phyloP scores from a whole-genome alignment of 1,284 basidiomycete genomes.

The Pascua sp. region DNA sequence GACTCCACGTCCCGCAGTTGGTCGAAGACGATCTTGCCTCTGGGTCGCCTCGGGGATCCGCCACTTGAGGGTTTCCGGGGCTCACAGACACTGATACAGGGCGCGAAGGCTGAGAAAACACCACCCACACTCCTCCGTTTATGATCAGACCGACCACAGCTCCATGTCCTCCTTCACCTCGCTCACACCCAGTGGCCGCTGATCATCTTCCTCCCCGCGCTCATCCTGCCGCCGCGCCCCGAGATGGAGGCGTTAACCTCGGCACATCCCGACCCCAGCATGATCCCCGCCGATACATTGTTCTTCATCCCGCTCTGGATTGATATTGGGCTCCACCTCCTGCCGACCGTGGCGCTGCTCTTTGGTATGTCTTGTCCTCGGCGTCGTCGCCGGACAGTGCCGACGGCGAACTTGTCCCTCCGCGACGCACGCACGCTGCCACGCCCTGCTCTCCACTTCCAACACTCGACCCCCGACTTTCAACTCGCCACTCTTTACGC shows the following conservation, averaged over 20 bases:
- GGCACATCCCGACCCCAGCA: constrained; percentile 32
- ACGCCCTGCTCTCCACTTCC: too few species aligned
- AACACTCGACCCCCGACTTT: too few species aligned
- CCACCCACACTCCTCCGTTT: too few species aligned
- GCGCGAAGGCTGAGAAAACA: too few species aligned
- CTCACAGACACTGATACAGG: too few species aligned
- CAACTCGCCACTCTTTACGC: too few species aligned
- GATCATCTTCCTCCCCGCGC: constrained; percentile 31
- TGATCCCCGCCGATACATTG: constrained; percentile 21
- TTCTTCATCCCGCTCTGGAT: constrained; percentile 59
- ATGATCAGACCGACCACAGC: too few species aligned
- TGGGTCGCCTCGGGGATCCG: too few species aligned
- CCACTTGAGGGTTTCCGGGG: too few species aligned
- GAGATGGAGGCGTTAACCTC: constrained; percentile 11
- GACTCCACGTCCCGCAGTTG: too few species aligned
- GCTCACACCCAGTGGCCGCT: constrained; percentile 36
- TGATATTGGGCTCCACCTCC: constrained; percentile 62
- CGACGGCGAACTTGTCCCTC: not conserved
- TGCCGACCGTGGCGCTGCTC: constrained; percentile 60
- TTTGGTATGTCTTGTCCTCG: constrained; percentile 37
- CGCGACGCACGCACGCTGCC: too few species aligned
- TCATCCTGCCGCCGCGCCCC: constrained; percentile 39
- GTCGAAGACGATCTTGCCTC: too few species aligned
- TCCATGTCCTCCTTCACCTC: not conserved
- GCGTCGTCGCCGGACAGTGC: not conserved